A percentile compares a stretch with the other conserved stretches of the same genome.
These are phyloP conservation scores for Seiridium unicorne DNA, from an alignment of 2,329 filamentous ascomycete species.

Conservation along the genomic window DNA sequence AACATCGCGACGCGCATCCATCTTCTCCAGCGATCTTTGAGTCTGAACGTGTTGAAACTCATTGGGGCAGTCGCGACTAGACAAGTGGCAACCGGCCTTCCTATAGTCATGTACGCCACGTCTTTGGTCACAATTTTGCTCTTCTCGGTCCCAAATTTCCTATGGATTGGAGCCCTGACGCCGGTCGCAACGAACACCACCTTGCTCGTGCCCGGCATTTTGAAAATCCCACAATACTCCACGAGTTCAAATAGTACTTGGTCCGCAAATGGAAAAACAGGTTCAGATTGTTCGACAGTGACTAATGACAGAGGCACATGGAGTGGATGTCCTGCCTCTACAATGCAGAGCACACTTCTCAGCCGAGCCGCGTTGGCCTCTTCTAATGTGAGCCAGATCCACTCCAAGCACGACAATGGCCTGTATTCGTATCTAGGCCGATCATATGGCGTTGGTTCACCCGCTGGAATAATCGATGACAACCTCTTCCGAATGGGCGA, in stretches of 20 bases:
- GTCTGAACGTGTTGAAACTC: neutral
- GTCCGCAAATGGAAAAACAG: neutral
- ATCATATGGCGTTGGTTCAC: neutral
- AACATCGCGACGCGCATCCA: neutral
- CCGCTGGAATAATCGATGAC: neutral
- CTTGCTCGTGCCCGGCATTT: neutral
- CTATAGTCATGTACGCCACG: neutral
- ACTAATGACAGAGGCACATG: neutral
- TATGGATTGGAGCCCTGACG: neutral
- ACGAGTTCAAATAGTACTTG: neutral
- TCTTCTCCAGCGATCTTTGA: neutral
- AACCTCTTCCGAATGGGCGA: neutral
- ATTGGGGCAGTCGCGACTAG: neutral
- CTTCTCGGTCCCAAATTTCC: neutral
- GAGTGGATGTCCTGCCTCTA: neutral
- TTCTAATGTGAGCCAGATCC: neutral
- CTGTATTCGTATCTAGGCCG: neutral
- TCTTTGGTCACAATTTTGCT: neutral
- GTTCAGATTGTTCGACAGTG: neutral
- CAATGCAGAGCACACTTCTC: neutral
- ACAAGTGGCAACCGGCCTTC: neutral
- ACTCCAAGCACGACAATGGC: neutral
- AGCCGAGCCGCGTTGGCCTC: neutral
- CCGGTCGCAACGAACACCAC: neutral
- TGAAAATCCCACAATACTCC: neutral